Evolutionary conservation across 805 yeast genomes (phyloP).

Genomic region (Yarrowia bubula): DNA sequence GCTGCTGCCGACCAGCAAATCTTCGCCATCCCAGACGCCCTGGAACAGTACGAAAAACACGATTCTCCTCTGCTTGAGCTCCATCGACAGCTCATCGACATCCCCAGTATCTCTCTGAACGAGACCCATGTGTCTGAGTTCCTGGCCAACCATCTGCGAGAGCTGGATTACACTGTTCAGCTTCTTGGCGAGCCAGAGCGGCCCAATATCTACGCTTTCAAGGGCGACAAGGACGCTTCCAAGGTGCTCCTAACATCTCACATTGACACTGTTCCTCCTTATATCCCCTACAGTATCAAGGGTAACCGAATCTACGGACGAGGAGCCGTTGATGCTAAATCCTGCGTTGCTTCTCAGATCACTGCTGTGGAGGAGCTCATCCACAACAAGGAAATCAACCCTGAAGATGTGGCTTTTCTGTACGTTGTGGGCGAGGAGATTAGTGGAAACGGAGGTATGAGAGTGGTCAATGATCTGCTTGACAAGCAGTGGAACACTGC

Average conservation of each 20-base stretch:
- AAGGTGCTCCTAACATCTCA: conserved; percentile 59
- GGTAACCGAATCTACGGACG: conserved; percentile 59
- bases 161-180: conserved; percentile 55
- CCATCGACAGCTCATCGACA: conserved; percentile 42
- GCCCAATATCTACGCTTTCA: conserved; percentile 57
- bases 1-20: not conserved
- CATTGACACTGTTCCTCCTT: conserved; percentile 73
- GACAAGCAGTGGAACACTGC: conserved; percentile 54
- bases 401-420: conserved; percentile 58
- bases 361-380: conserved; percentile 52
- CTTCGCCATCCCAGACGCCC: not conserved
- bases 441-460: conserved; percentile 54
- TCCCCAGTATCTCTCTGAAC: conserved; percentile 40
- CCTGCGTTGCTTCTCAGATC: conserved; percentile 62
- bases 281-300: conserved; percentile 47
- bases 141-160: conserved; percentile 43
- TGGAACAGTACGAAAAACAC: not conserved
- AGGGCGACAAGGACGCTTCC: conserved; percentile 47
- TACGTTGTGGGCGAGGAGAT: conserved; percentile 72
- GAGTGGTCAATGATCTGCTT: not conserved
- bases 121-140: conserved; percentile 42
- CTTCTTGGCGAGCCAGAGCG: conserved; percentile 42
- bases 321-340: conserved; percentile 72
- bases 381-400: conserved; percentile 45
- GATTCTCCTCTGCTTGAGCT: conserved; percentile 29